Conservation (phyloP, 768 basidiomycete genomes). For the Gymnopilus dilepis region DNA sequence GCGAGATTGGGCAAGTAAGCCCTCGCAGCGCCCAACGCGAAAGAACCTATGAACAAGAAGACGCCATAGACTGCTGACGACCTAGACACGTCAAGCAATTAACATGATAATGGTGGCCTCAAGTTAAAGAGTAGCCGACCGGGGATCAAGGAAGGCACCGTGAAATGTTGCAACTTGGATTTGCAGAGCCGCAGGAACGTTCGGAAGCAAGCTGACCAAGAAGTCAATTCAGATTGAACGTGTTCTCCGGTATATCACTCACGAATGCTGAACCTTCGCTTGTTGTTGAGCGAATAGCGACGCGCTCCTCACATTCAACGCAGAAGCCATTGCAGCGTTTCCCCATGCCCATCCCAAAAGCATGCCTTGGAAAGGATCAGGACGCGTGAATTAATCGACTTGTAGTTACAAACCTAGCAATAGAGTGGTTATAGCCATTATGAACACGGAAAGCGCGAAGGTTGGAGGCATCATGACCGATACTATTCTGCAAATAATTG, state of each 20-base stretch:
- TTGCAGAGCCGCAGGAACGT: constrained; percentile 33
- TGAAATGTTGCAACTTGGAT: constrained; percentile 40
- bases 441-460: constrained; percentile 43
- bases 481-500: constrained; percentile 38
- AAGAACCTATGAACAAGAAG: constrained; percentile 50
- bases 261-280: constrained; percentile 42
- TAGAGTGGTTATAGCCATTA: constrained; percentile 38
- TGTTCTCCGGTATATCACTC: constrained; percentile 11
- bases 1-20: constrained; percentile 46
- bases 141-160: constrained; percentile 48
- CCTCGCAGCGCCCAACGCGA: constrained; percentile 41
- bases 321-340: constrained; percentile 48
- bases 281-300: constrained; percentile 39
- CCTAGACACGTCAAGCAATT: constrained; percentile 21
- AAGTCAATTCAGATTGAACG: not conserved
- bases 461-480: constrained; percentile 45
- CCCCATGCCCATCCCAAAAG: constrained; percentile 54
- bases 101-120: not conserved
- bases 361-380: constrained; percentile 35
- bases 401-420: constrained; percentile 34
- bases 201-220: constrained; percentile 32
- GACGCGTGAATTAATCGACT: not conserved
- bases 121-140: constrained; percentile 27
- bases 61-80: constrained; percentile 50
- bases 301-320: constrained; percentile 40